Percentiles rank a stretch among this genome's conserved stretches.
Conservation (phyloP, 352 stramenopile genomes). For the Blastocystis sp. region DNA sequence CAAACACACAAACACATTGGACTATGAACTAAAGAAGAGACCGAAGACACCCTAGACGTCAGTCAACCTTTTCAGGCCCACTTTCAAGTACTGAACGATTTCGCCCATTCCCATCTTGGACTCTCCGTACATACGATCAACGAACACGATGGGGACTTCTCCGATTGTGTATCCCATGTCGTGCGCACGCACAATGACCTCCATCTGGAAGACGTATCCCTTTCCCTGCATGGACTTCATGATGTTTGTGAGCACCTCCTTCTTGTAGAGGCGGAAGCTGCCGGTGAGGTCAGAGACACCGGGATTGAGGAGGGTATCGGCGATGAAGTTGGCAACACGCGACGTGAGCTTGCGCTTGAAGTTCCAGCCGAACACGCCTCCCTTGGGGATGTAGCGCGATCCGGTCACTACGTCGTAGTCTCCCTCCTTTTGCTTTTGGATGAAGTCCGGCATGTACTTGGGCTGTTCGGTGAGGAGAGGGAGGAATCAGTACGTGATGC, state of each 20-base stretch:
- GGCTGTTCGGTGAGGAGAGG: slow-evolving; percentile 63
- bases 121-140: slow-evolving; percentile 94
- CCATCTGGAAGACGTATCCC: slow-evolving; percentile 98
- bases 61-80: slow-evolving; percentile 84
- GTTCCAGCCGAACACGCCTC: slow-evolving; percentile 88
- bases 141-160: slow-evolving; percentile 92
- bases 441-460: slow-evolving; percentile 83
- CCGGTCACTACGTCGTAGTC: slow-evolving; percentile 84
- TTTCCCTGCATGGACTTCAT: slow-evolving; percentile 73
- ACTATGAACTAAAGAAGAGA: slow-evolving; percentile 20
- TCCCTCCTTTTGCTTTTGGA: slow-evolving; percentile 58
- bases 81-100: slow-evolving; percentile 90
- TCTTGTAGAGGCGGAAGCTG: slow-evolving; percentile 90
- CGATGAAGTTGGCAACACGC: slow-evolving; percentile 89
- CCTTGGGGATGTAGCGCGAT: slow-evolving; percentile 80
- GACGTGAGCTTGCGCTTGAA: slow-evolving; percentile 86
- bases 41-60: slow-evolving; percentile 62
- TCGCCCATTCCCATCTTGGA: slow-evolving; percentile 91
- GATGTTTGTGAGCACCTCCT: slow-evolving; percentile 81
- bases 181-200: slow-evolving; percentile 86
- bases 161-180: slow-evolving; percentile 77
- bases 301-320: slow-evolving; percentile 84
- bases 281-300: slow-evolving; percentile 87
- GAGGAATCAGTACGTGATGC: slow-evolving; percentile 72
- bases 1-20: background rate